These are phyloP conservation scores for Bipolaris sorokiniana DNA, from an alignment of 2,329 filamentous ascomycete genomes.

Conservation along the genomic window DNA sequence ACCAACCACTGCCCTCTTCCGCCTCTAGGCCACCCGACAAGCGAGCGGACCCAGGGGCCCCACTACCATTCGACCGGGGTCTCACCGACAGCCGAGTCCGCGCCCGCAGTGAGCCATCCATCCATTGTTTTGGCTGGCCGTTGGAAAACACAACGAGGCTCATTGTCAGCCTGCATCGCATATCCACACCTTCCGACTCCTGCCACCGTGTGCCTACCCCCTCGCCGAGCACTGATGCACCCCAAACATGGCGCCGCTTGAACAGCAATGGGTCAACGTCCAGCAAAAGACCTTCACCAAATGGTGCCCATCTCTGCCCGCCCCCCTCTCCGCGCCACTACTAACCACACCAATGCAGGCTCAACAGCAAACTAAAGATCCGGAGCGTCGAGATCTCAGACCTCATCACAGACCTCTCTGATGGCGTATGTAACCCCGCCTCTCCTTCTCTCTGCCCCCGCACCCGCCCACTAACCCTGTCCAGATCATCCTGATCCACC, in stretches of 20 bases:
- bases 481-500: slow-evolving; percentile 91
- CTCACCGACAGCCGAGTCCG: slow-evolving; percentile 36
- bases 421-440: slow-evolving; percentile 72
- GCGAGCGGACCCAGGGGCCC: slow-evolving; percentile 22
- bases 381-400: slow-evolving; percentile 83
- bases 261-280: slow-evolving; percentile 74
- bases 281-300: slow-evolving; percentile 99
- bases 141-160: slow-evolving; percentile 32
- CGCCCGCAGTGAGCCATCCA: slow-evolving; percentile 33
- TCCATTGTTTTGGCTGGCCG: slow-evolving; percentile 40
- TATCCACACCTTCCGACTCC: slow-evolving; percentile 25
- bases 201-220: slow-evolving; percentile 27
- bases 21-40: slow-evolving; percentile 2
- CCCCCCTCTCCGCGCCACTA: slow-evolving; percentile 12
- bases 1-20: slow-evolving; percentile 18
- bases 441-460: slow-evolving; percentile 10
- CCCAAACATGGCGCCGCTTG: slow-evolving; percentile 54
- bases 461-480: slow-evolving; percentile 18
- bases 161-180: slow-evolving; percentile 26
- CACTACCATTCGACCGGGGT: slow-evolving; percentile 16
- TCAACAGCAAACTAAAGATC: slow-evolving; percentile 90
- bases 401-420: slow-evolving; percentile 85
- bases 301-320: slow-evolving; percentile 66
- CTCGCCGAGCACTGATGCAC: slow-evolving; percentile 35
- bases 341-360: slow-evolving; percentile 61